phyloP scores from a whole-genome alignment of 768 basidiomycete species.

The Leccinum boreale region DNA sequence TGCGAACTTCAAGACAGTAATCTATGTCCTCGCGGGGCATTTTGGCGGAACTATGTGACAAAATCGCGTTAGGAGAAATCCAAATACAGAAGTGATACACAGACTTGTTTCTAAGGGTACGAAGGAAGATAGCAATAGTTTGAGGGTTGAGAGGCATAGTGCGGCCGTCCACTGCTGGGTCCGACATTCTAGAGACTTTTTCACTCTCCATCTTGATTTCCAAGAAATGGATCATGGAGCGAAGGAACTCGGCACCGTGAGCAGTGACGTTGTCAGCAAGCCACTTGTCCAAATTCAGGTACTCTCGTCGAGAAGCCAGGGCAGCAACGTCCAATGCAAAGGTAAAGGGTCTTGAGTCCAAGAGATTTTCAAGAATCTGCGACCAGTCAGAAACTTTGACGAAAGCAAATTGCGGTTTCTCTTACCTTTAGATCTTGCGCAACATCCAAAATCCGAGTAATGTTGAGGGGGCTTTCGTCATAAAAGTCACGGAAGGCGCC shows the following conservation, averaged over 20 bases:
- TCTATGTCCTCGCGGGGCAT: slow-evolving; percentile 79
- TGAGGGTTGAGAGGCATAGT: slow-evolving; percentile 87
- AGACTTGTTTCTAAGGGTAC: slow-evolving; percentile 81
- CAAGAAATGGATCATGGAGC: slow-evolving; percentile 83
- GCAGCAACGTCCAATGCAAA: slow-evolving; percentile 95
- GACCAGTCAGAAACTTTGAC: slow-evolving; percentile 2
- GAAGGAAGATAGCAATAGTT: slow-evolving; percentile 89
- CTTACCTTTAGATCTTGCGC: slow-evolving; percentile 89
- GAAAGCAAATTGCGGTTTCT: slow-evolving; percentile 18
- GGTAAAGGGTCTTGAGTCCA: slow-evolving; percentile 84
- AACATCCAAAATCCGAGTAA: slow-evolving; percentile 91
- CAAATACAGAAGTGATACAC: slow-evolving; percentile 25
- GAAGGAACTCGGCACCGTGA: slow-evolving; percentile 84
- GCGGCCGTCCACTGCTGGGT: slow-evolving; percentile 70
- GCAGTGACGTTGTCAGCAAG: slow-evolving; percentile 79
- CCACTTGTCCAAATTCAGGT: slow-evolving; percentile 97
- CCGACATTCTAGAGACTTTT: slow-evolving; percentile 70
- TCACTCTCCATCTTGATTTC: slow-evolving; percentile 93
- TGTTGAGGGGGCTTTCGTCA: slow-evolving; percentile 86
- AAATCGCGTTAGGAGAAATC: neutral
- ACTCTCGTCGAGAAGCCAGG: slow-evolving; percentile 87
- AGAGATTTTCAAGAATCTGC: slow-evolving; percentile 87
- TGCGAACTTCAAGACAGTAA: slow-evolving; percentile 88
- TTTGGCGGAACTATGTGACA: slow-evolving; percentile 54
- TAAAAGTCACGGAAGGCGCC: slow-evolving; percentile 91